Evolutionary conservation across 139 green algal genomes (phyloP).

Genomic region (Cymbomonas tetramitiformis): DNA sequence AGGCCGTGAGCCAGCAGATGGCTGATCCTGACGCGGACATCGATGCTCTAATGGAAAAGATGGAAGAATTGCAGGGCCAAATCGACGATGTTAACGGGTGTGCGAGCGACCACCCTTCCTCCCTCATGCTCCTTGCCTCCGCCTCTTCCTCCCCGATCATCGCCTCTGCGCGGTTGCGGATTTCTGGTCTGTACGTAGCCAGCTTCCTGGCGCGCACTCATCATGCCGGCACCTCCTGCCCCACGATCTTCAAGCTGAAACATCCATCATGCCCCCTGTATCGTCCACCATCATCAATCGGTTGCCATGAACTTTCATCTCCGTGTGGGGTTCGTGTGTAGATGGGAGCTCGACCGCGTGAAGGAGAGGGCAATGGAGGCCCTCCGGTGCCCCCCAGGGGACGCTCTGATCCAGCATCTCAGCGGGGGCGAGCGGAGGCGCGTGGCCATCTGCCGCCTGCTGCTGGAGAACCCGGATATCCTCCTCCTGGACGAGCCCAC

Average conservation of each 20-base stretch:
- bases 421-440: slow-evolving; percentile 65
- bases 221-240: no score
- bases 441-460: slow-evolving; percentile 57
- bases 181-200: no score
- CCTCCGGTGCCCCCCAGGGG: slow-evolving; percentile 45
- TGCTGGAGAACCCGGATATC: slow-evolving; percentile 44
- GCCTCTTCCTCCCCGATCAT: slow-evolving; percentile 1
- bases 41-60: slow-evolving; percentile 46
- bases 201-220: neutral
- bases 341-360: slow-evolving; percentile 60
- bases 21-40: slow-evolving; percentile 46
- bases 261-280: no score
- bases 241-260: no score
- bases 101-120: slow-evolving; percentile 56
- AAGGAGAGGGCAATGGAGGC: slow-evolving; percentile 56
- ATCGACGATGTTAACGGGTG: slow-evolving; percentile 59
- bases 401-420: slow-evolving; percentile 33
- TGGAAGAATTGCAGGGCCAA: slow-evolving; percentile 48
- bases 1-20: slow-evolving; percentile 46
- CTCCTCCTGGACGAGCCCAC: slow-evolving; percentile 35
- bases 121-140: neutral
- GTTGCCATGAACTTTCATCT: no score
- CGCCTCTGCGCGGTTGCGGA: slow-evolving; percentile 4
- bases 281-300: no score
- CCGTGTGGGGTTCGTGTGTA: no score